phyloP scores from a whole-genome alignment of 768 basidiomycete genomes.

The Serendipita vermifera region DNA sequence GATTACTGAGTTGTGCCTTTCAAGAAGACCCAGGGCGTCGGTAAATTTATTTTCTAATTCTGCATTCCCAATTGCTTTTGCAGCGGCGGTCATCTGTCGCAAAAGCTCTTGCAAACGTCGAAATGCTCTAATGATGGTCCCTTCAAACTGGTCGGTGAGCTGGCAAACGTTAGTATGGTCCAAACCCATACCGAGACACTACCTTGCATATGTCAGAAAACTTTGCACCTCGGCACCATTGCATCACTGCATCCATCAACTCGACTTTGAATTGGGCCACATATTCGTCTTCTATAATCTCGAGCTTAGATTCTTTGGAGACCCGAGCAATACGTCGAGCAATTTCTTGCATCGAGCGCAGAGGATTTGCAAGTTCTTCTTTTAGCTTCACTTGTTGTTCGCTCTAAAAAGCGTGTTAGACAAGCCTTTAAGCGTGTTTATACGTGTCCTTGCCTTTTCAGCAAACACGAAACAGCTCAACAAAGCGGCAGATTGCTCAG shows the following conservation, averaged over 20 bases:
- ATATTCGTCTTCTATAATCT: slow-evolving; percentile 86
- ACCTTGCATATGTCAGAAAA: slow-evolving; percentile 97
- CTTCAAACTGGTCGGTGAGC: slow-evolving; percentile 95
- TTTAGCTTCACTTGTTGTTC: slow-evolving; percentile 76
- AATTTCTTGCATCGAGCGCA: slow-evolving; percentile 91
- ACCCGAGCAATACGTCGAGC: slow-evolving; percentile 95
- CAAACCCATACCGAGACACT: slow-evolving; percentile 14
- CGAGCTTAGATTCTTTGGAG: slow-evolving; percentile 82
- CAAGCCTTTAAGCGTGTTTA: not conserved
- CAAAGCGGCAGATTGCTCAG: slow-evolving; percentile 88
- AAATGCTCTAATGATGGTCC: slow-evolving; percentile 92
- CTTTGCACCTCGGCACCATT: slow-evolving; percentile 97
- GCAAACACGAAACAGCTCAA: slow-evolving; percentile 95
- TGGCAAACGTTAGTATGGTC: slow-evolving; percentile 23
- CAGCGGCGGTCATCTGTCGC: slow-evolving; percentile 89
- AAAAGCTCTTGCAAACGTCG: slow-evolving; percentile 86
- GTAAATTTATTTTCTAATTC: slow-evolving; percentile 92
- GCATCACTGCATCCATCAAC: slow-evolving; percentile 93
- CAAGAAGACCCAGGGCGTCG: slow-evolving; percentile 82
- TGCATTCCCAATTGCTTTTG: slow-evolving; percentile 90
- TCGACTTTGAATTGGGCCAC: slow-evolving; percentile 96
- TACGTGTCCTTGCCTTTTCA: slow-evolving; percentile 57
- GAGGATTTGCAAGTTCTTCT: slow-evolving; percentile 84
- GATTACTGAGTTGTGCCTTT: slow-evolving; percentile 85
- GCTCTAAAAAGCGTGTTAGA: slow-evolving; percentile 37